These are phyloP conservation scores for Gloeostereum incarnatum DNA, from an alignment of 768 basidiomycete genomes.

Conservation along the genomic window DNA sequence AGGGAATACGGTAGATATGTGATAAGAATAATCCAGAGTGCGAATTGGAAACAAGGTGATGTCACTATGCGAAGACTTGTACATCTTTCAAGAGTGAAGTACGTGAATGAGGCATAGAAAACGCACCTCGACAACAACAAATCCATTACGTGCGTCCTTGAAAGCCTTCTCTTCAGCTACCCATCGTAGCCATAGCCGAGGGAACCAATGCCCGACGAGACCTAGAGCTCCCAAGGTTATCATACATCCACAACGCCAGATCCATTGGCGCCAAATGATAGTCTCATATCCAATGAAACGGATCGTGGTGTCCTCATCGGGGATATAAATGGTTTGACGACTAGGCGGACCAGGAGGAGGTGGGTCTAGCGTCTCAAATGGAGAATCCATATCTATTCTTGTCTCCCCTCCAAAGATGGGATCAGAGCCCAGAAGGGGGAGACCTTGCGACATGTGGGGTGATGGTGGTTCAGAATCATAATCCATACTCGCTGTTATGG, in stretches of 20 bases:
- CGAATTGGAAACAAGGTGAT: conserved; percentile 69
- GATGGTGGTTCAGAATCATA: conserved; percentile 69
- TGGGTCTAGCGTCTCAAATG: conserved; percentile 52
- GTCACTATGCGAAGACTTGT: conserved; percentile 78
- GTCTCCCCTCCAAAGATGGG: conserved; percentile 79
- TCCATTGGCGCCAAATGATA: conserved; percentile 44
- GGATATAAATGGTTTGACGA: conserved; percentile 75
- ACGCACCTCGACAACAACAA: conserved; percentile 86
- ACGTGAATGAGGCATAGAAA: not conserved
- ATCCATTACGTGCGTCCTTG: conserved; percentile 54
- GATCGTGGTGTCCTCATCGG: conserved; percentile 85
- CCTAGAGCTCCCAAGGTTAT: conserved; percentile 64
- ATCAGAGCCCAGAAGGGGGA: conserved; percentile 67
- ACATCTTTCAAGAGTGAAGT: conserved; percentile 10
- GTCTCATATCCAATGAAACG: conserved; percentile 83
- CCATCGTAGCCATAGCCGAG: conserved; percentile 83
- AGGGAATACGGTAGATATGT: conserved; percentile 74
- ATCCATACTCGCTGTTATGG: conserved; percentile 50
- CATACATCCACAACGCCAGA: conserved; percentile 68
- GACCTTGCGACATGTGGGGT: conserved; percentile 35
- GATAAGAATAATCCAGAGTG: conserved; percentile 65
- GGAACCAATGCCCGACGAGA: conserved; percentile 90
- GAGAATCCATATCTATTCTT: conserved; percentile 71
- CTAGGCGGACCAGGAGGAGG: conserved; percentile 79
- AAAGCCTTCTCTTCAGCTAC: conserved; percentile 81